Evolutionary conservation across 441 rosid genomes (phyloP).

Genomic region (Jatropha podagrica): DNA sequence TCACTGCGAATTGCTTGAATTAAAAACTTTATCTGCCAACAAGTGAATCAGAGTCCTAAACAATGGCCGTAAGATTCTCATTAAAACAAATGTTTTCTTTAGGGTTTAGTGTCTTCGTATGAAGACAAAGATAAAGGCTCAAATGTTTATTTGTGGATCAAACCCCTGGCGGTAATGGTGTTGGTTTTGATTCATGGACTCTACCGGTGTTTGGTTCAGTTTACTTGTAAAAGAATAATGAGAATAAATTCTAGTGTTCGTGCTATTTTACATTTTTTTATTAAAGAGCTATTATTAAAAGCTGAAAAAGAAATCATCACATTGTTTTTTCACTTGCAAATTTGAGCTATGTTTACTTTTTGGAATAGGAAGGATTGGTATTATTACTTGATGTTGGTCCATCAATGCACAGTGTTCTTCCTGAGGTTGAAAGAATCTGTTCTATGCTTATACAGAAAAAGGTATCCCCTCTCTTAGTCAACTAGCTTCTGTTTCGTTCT

Average conservation of each 20-base stretch:
- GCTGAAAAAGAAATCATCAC: neutral
- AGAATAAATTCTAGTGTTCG: neutral
- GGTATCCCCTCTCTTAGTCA: slow-evolving; percentile 39
- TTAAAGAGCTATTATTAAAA: neutral
- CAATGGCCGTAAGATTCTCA: no score
- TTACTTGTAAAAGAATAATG: no score
- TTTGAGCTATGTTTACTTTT: neutral
- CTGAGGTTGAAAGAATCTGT: slow-evolving; percentile 66
- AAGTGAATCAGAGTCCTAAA: no score
- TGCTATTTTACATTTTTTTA: neutral
- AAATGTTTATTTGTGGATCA: no score
- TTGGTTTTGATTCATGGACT: no score
- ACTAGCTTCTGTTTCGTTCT: neutral
- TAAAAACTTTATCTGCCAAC: no score
- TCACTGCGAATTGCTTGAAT: neutral
- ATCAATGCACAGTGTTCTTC: slow-evolving; percentile 66
- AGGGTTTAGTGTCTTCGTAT: no score
- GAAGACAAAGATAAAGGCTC: no score
- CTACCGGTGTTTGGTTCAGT: no score
- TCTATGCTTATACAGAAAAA: slow-evolving; percentile 73
- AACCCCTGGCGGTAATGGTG: no score
- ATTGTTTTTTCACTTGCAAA: neutral
- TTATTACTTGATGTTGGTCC: slow-evolving; percentile 90
- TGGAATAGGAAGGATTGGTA: slow-evolving; percentile 68
- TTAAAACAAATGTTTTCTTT: no score